These are phyloP conservation scores for Chara braunii DNA, from an alignment of 139 green algal genomes.

Conservation along the genomic window DNA sequence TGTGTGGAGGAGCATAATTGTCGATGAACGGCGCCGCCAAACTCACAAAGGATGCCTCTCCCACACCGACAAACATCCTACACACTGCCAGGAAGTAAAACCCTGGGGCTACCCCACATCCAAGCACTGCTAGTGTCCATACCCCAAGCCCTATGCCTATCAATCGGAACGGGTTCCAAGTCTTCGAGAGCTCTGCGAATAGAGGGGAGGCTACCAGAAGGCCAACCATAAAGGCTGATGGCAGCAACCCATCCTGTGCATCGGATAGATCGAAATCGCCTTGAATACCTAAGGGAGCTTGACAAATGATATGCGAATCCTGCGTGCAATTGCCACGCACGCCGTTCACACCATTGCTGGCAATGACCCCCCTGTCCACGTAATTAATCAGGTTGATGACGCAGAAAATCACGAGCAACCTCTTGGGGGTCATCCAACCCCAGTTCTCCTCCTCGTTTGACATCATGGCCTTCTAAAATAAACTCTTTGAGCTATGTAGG, in stretches of 20 bases:
- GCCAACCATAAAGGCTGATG: constrained; percentile 86
- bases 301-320: neutral
- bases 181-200: constrained; percentile 75
- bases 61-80: constrained; percentile 69
- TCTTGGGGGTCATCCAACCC: constrained; percentile 7
- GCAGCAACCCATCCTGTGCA: constrained; percentile 82
- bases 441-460: no score
- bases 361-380: constrained; percentile 73
- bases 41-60: constrained; percentile 86
- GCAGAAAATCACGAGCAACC: constrained; percentile 38
- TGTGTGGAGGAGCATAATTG: constrained; percentile 70
- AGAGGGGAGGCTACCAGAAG: constrained; percentile 80
- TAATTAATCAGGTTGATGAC: constrained; percentile 72
- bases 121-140: constrained; percentile 59
- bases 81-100: constrained; percentile 22
- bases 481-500: no score
- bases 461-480: no score
- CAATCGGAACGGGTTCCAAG: constrained; percentile 45
- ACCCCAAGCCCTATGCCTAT: constrained; percentile 77
- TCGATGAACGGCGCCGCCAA: constrained; percentile 93
- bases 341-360: constrained; percentile 86
- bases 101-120: constrained; percentile 50
- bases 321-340: no score
- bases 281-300: constrained; percentile 14
- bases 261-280: constrained; percentile 63